Conservation (phyloP, 2,329 filamentous ascomycete genomes). For the Aureobasidium leucospermi region DNA sequence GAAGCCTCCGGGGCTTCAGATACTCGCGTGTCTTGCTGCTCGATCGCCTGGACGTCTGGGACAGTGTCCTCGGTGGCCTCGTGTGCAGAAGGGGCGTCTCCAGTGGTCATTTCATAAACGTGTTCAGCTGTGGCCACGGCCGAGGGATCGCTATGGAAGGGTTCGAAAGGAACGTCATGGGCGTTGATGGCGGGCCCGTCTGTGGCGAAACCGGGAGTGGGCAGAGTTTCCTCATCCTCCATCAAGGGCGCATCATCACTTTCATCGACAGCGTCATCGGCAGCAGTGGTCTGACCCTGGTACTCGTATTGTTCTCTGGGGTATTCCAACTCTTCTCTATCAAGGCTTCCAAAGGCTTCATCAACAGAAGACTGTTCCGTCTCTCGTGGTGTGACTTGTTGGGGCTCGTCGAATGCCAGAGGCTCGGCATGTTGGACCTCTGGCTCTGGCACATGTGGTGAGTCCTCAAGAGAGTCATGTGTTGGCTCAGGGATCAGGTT, state of each 20-base stretch:
- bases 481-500: background rate
- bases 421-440: background rate
- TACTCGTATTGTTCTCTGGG: constrained; percentile 34
- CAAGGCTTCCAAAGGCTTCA: background rate
- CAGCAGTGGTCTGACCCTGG: constrained; percentile 37
- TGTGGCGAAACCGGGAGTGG: constrained; percentile 21
- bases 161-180: background rate
- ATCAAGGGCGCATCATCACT: constrained; percentile 35
- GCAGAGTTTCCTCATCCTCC: constrained; percentile 29
- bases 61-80: background rate
- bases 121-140: background rate
- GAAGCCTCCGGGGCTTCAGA: background rate
- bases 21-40: background rate
- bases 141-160: background rate
- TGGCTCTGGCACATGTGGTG: background rate
- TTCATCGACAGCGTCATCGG: constrained; percentile 41
- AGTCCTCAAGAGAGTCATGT: background rate
- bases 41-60: background rate
- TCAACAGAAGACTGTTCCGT: background rate
- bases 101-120: background rate
- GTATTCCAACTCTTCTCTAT: background rate
- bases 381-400: background rate
- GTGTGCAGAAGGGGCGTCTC: background rate
- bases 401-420: background rate
- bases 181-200: constrained; percentile 1